A percentile compares a stretch with the other conserved stretches of the same genome.
Conservation (phyloP, 169 alveolate species). For the Cryptosporidium sp. region DNA sequence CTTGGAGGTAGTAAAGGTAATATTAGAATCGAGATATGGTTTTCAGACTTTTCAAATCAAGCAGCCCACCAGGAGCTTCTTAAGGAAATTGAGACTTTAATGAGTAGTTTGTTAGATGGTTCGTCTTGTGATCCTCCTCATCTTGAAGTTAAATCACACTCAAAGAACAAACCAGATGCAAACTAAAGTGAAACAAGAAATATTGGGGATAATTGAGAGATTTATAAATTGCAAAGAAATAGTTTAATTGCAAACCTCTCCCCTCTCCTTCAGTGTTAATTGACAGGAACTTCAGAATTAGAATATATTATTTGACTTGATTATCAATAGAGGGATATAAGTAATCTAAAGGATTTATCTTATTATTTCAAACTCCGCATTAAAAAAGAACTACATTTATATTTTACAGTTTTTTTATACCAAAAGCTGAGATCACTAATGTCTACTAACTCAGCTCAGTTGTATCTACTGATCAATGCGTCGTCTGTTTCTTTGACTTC, state of each 20-base stretch:
- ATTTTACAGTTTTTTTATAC: constrained; percentile 65
- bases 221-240: constrained; percentile 3
- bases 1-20: constrained; percentile 75
- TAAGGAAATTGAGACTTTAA: constrained; percentile 78
- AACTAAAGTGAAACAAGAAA: constrained; percentile 34
- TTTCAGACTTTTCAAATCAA: constrained; percentile 77
- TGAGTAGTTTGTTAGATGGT: constrained; percentile 80
- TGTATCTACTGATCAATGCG: constrained; percentile 54
- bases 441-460: constrained; percentile 69
- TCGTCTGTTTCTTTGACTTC: neutral
- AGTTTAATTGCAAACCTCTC: neutral
- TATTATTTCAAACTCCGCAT: neutral
- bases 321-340: constrained; percentile 16
- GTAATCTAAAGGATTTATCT: constrained; percentile 15
- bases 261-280: constrained; percentile 12
- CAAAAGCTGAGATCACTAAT: constrained; percentile 71
- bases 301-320: constrained; percentile 41
- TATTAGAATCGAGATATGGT: constrained; percentile 80
- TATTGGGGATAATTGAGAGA: neutral
- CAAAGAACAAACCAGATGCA: constrained; percentile 76
- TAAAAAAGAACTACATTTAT: constrained; percentile 37
- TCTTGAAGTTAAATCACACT: constrained; percentile 75
- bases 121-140: constrained; percentile 56
- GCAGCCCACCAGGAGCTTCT: constrained; percentile 71
- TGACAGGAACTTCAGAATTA: constrained; percentile 48